These are phyloP conservation scores for Neonectria ditissima DNA, from an alignment of 2,329 filamentous ascomycete species.

Conservation along the genomic window DNA sequence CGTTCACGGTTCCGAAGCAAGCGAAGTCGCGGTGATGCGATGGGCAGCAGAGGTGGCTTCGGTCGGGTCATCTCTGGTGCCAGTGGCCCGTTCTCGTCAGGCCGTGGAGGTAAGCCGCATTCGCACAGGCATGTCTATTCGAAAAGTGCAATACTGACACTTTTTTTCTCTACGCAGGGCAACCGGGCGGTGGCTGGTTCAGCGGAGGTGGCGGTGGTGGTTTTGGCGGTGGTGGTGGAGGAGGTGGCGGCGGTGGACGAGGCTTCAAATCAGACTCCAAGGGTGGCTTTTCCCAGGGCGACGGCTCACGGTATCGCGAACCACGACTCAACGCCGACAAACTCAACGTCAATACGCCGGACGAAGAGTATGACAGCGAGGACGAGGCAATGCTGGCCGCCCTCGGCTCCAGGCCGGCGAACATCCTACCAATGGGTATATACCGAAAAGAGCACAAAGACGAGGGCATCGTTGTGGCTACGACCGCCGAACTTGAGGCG, in stretches of 20 bases:
- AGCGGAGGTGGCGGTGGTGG: conserved; percentile 43
- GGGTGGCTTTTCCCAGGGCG: conserved; percentile 53
- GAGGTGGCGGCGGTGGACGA: conserved; percentile 43
- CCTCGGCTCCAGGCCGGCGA: conserved; percentile 47
- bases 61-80: conserved; percentile 51
- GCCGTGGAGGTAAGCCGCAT: conserved; percentile 43
- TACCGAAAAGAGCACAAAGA: conserved; percentile 66
- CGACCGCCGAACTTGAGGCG: conserved; percentile 68
- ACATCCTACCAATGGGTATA: conserved; percentile 67
- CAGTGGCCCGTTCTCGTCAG: conserved; percentile 55
- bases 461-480: conserved; percentile 64
- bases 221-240: conserved; percentile 45
- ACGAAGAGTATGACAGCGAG: conserved; percentile 61
- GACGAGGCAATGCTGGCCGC: conserved; percentile 56
- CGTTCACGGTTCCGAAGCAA: conserved; percentile 56
- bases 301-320: conserved; percentile 52
- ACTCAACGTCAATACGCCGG: conserved; percentile 58
- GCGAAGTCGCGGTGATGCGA: conserved; percentile 58
- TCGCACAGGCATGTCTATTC: background rate
- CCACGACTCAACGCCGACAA: conserved; percentile 68
- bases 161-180: conserved; percentile 25
- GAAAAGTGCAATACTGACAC: conserved; percentile 26
- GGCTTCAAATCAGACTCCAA: conserved; percentile 52
- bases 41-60: conserved; percentile 56
- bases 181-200: conserved; percentile 47